A percentile compares a stretch with the other conserved stretches of the same genome.
Evolutionary conservation across 495 filamentous ascomycete species (phyloP).

Genomic region (Trichoderma reesei): DNA sequence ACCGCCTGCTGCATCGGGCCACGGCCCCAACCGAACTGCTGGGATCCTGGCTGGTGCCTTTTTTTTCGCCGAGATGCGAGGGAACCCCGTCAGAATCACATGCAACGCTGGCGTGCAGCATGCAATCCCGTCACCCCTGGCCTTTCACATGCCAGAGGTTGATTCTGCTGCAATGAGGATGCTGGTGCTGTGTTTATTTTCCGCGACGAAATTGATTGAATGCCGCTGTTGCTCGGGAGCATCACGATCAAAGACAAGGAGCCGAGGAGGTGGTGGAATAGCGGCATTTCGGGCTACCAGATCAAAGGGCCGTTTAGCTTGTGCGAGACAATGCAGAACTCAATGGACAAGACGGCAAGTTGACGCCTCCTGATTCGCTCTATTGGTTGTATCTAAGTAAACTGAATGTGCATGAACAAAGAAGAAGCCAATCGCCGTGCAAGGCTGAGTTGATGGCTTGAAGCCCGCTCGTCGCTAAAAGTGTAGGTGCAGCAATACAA

Average conservation of each 20-base stretch:
- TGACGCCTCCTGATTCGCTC: too few species aligned
- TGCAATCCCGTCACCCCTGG: neutral
- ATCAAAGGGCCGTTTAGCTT: too few species aligned
- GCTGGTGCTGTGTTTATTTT: neutral
- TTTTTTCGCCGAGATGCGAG: conserved; percentile 6
- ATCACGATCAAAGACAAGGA: neutral
- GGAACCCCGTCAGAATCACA: neutral
- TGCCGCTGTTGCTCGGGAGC: neutral
- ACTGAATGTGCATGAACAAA: too few species aligned
- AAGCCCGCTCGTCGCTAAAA: neutral
- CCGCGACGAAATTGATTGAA: neutral
- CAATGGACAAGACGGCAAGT: too few species aligned
- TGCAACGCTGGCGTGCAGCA: neutral
- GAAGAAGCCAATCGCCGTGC: neutral
- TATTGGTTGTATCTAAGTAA: too few species aligned
- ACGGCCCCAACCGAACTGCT: neutral
- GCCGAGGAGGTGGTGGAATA: too few species aligned
- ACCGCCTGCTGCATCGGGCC: neutral
- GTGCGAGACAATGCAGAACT: too few species aligned
- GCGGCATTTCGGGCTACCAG: too few species aligned
- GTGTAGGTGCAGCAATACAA: neutral
- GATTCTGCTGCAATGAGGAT: neutral
- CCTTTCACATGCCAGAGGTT: neutral
- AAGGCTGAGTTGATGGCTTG: neutral
- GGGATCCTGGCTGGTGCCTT: neutral